Conservation (phyloP, 2,329 filamentous ascomycete genomes). For the Penicillium rolfsii region DNA sequence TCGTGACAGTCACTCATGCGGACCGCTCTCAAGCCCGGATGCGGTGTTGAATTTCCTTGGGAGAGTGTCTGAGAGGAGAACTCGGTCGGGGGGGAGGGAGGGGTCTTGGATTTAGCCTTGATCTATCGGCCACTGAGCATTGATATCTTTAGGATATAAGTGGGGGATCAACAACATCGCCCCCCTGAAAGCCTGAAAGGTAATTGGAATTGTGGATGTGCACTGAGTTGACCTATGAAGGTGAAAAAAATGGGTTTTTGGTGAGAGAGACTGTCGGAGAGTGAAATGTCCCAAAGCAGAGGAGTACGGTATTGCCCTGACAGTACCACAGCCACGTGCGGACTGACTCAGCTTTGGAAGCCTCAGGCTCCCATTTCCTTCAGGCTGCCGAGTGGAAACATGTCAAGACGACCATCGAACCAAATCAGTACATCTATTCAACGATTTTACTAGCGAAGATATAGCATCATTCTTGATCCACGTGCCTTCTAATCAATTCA, state of each 20-base stretch:
- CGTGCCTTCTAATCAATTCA: neutral
- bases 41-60: conserved; percentile 3
- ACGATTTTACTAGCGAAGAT: neutral
- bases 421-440: too few species aligned
- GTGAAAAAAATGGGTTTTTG: neutral
- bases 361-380: neutral
- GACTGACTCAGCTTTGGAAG: neutral
- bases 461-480: neutral
- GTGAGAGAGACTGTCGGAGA: neutral
- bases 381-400: too few species aligned
- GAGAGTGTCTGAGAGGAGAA: too few species aligned
- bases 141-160: neutral
- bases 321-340: neutral
- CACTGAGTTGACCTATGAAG: neutral
- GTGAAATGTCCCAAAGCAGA: neutral
- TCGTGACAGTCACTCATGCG: conserved; percentile 7
- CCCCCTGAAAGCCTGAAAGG: neutral
- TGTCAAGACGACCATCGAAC: too few species aligned
- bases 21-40: conserved; percentile 1
- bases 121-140: neutral
- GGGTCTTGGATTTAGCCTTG: neutral
- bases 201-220: neutral
- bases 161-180: neutral
- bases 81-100: neutral
- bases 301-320: neutral